Evolutionary conservation across 768 basidiomycete species (phyloP), one percentile per base, ranked within the genome.

Genomic region (Suillus alpinus): DNA sequence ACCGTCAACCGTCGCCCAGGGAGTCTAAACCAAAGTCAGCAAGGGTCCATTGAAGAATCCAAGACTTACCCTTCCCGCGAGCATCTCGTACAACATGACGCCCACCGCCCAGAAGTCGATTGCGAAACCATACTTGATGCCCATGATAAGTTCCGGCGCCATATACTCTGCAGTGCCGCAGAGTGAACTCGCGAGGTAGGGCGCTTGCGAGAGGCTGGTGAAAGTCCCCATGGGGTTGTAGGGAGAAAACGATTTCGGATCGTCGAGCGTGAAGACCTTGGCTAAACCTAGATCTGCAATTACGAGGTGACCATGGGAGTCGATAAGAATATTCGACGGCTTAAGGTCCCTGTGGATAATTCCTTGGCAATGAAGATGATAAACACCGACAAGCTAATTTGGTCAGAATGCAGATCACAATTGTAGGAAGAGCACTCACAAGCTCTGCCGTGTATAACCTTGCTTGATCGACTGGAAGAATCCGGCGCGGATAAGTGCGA

Each of bases 281-380:
- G 87, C 84, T 40, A 85, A 82, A 16, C 85, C 85, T 70, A 88
- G 86, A 66, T 88, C 85, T 7, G 84, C 82, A 29, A 89, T 86
- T 64, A 87, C 80, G 18, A 73, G 73, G 51, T 80, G 79, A 18
- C 81, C 81, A 46, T 80, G 72, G 13, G 71, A 70, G 16, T 80
- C 80, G 62, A 84, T 76, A 59, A 88, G 77, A 29, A 90, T 76
- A 69, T 88, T 90, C 57, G 80, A 78, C 2, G 87, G 87, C 65
- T 87, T 88, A 73, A 90, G 83, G 66, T 88, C 86, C 43, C 86
- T 83, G 65, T 89, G 87, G 41, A 88, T 83, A 68, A 88, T 84
- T 29, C 87, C 86, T 63, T 80, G 78, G 59, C 79, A 76, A 67
- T 88, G 87, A 1, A 89, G 67, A 57, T 72, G 76, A 31, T 71